Conservation (phyloP, 2,329 filamentous ascomycete species). For the Monosporascus sp. region DNA sequence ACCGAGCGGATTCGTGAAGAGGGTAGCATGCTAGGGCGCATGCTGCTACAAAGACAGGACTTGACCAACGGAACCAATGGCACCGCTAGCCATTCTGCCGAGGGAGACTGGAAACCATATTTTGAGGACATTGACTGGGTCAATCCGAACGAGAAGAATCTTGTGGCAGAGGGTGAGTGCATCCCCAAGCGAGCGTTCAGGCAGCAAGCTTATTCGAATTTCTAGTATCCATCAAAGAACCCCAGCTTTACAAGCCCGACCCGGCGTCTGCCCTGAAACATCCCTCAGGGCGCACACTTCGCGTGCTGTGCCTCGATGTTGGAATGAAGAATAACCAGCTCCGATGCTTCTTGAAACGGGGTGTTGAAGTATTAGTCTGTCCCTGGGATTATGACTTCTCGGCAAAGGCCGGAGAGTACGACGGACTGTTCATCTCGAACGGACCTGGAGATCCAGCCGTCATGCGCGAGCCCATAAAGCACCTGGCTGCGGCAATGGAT, state of each 20-base stretch:
- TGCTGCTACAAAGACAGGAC: conserved; percentile 65
- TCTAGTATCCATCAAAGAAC: conserved; percentile 80
- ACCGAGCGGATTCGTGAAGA: conserved; percentile 92
- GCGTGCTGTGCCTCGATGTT: conserved; percentile 90
- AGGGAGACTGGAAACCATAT: conserved; percentile 42
- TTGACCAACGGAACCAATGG: conserved; percentile 37
- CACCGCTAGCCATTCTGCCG: conserved; percentile 30
- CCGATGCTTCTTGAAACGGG: conserved; percentile 82
- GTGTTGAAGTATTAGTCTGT: conserved; percentile 89
- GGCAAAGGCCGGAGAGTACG: conserved; percentile 72
- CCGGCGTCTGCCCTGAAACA: conserved; percentile 70
- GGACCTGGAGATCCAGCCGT: conserved; percentile 92
- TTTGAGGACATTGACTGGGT: conserved; percentile 85
- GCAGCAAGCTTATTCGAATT: conserved; percentile 32
- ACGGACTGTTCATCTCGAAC: conserved; percentile 97
- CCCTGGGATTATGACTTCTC: conserved; percentile 96
- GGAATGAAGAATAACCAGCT: conserved; percentile 99
- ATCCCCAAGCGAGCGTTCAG: conserved; percentile 6
- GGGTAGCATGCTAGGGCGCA: conserved; percentile 91
- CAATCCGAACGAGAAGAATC: conserved; percentile 86
- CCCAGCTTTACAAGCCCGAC: conserved; percentile 78
- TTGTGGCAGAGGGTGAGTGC: conserved; percentile 85
- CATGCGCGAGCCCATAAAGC: conserved; percentile 71
- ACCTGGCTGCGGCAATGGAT: conserved; percentile 70
- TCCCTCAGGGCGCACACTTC: conserved; percentile 79